Evolutionary conservation across 2,329 filamentous ascomycete species (phyloP), one percentile per base, ranked within the genome.

Genomic region (Sporothrix dimorphospora): DNA sequence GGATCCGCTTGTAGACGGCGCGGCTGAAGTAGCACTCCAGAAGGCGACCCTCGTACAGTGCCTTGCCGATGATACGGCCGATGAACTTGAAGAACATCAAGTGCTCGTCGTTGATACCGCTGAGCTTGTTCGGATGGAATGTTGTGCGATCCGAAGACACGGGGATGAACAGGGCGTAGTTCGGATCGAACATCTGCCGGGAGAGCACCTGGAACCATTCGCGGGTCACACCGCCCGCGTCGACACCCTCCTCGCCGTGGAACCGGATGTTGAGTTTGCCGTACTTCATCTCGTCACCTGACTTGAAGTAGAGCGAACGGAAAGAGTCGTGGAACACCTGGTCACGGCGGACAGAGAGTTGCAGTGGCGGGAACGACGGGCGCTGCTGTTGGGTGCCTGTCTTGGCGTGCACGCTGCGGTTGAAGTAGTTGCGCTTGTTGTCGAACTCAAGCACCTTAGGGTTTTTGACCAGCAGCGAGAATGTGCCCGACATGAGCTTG

Each of bases 361-460:
- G 94, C 69, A 99, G 85, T 27, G 89, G 81, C 57, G 94, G 92
- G 78, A 85, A 88, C 8, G 91, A 86, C 69, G 92, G 89, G 57
- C 94, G 90, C 73, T 88, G 88, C 11, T 55, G 68, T n/a, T 66
- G 68, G 12, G 40, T 21, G 68, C 92, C 89, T 61, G 88, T 89
- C 73, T 86, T 84, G 53, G 84, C 83, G 81, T 99, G 96, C 12
- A 99, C 91, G 78, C 94, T 94, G 74, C 96, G 92, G 80, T 90
- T 98, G 86, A 99, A 99, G 86, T 97, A 99, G 83, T 97, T 98
- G 78, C 96, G 94, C 85, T 99, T 99, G 85, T 99, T 99, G 83
- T 99, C 96, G 78, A 99, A 99, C 79, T 99, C 96, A 14, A 99
- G 86, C 3, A 99, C 97, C 86, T 98, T 99, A 34, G 96, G 97